Percentiles rank a stretch among this genome's conserved stretches.
phyloP scores from a whole-genome alignment of 306 rosid genomes.

The Fragaria vesca region DNA sequence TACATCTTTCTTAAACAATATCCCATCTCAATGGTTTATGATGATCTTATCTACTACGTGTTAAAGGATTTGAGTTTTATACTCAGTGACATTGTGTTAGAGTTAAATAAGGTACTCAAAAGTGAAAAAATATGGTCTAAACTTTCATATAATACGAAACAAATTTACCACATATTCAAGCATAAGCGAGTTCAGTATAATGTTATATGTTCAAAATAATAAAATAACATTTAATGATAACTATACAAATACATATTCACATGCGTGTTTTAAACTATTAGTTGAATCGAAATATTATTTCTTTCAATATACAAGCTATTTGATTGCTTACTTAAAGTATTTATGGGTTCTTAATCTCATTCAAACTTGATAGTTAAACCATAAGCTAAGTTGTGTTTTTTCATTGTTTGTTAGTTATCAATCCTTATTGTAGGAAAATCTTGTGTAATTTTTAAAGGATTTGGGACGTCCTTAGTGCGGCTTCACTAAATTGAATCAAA shows the following conservation, averaged over 20 bases:
- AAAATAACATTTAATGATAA: too few relatives aligned
- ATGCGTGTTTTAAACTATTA: too few relatives aligned
- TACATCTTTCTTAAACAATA: neutral
- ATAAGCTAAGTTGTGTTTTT: rapidly evolving
- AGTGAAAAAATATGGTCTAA: neutral
- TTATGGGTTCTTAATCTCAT: neutral
- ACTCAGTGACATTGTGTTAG: neutral
- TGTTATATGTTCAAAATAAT: neutral
- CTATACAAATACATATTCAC: too few relatives aligned
- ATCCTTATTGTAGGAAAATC: too few relatives aligned
- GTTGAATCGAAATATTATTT: too few relatives aligned
- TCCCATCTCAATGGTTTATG: neutral
- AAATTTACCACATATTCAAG: neutral
- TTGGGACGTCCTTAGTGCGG: too few relatives aligned
- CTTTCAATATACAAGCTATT: too few relatives aligned
- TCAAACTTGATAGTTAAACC: too few relatives aligned
- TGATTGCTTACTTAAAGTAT: too few relatives aligned
- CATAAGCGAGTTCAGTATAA: neutral
- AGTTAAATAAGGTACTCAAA: neutral
- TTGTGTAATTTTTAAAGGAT: too few relatives aligned
- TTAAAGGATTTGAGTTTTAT: neutral
- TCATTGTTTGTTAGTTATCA: rapidly evolving
- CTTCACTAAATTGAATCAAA: too few relatives aligned
- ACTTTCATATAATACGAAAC: neutral
- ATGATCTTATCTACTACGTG: neutral